A percentile compares a stretch with the other conserved stretches of the same genome.
phyloP scores from a whole-genome alignment of 2,329 filamentous ascomycete species.

The Pseudogymnoascus pannorum region DNA sequence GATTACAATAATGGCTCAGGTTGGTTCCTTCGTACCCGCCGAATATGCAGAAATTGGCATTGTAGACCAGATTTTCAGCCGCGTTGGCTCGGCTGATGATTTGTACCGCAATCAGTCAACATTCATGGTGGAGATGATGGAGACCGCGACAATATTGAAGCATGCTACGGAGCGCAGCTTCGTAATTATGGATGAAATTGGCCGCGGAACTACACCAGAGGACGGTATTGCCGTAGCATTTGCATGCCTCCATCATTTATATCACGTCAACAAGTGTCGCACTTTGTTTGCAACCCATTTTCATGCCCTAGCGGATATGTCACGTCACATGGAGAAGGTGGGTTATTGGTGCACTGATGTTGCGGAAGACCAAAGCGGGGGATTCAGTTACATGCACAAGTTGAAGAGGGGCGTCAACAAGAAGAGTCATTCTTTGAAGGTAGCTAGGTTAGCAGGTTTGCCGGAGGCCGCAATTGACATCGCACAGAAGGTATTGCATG shows the following conservation, averaged over 20 bases:
- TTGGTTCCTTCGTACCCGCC: conserved; percentile 87
- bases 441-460: conserved; percentile 79
- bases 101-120: conserved; percentile 93
- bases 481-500: conserved; percentile 38
- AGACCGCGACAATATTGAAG: conserved; percentile 84
- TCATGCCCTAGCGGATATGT: conserved; percentile 75
- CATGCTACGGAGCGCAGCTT: conserved; percentile 78
- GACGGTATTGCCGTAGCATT: conserved; percentile 88
- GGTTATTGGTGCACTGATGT: conserved; percentile 79
- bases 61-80: conserved; percentile 93
- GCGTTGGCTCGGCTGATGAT: conserved; percentile 89
- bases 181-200: conserved; percentile 98
- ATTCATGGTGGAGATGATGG: conserved; percentile 99
- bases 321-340: conserved; percentile 36
- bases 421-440: conserved; percentile 85
- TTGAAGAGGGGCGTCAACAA: conserved; percentile 76
- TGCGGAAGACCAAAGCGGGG: conserved; percentile 57
- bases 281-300: conserved; percentile 95
- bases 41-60: conserved; percentile 78
- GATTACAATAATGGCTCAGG: conserved; percentile 87
- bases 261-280: conserved; percentile 67
- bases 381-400: conserved; percentile 82
- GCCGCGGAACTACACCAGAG: conserved; percentile 85
- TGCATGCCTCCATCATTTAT: conserved; percentile 78
- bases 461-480: conserved; percentile 64